Conservation (phyloP, 2,329 filamentous ascomycete genomes). For the Pseudopithomyces maydicus region DNA sequence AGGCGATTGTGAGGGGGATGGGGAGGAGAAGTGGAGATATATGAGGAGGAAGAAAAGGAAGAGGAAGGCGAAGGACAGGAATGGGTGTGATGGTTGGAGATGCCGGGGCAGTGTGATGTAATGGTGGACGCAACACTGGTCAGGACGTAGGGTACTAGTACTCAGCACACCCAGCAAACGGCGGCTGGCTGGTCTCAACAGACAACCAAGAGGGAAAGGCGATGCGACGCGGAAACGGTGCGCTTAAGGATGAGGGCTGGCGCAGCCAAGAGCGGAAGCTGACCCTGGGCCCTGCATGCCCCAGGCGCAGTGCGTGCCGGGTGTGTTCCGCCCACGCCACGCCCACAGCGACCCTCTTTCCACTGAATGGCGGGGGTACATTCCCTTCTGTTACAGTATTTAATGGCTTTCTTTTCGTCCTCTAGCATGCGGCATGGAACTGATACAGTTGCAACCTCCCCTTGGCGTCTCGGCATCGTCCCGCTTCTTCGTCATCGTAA, state of each 20-base stretch:
- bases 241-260: constrained; percentile 4
- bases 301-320: neutral
- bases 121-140: neutral
- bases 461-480: constrained; percentile 11
- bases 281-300: constrained; percentile 2
- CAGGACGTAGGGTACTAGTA: no score
- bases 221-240: neutral
- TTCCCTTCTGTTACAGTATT: no score
- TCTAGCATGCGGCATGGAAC: neutral
- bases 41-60: no score
- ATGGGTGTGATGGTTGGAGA: no score
- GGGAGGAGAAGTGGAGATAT: no score
- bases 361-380: neutral
- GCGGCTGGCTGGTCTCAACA: neutral
- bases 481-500: neutral
- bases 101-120: neutral
- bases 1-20: no score
- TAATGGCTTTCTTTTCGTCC: constrained; percentile 10
- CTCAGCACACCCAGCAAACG: neutral
- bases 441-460: constrained; percentile 6
- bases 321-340: neutral
- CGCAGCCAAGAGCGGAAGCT: neutral
- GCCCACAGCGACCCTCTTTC: neutral
- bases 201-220: neutral
- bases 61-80: no score